Evolutionary conservation across 2,329 filamentous ascomycete genomes (phyloP), one percentile per base, ranked within the genome.

Genomic region (Claviceps maximensis): DNA sequence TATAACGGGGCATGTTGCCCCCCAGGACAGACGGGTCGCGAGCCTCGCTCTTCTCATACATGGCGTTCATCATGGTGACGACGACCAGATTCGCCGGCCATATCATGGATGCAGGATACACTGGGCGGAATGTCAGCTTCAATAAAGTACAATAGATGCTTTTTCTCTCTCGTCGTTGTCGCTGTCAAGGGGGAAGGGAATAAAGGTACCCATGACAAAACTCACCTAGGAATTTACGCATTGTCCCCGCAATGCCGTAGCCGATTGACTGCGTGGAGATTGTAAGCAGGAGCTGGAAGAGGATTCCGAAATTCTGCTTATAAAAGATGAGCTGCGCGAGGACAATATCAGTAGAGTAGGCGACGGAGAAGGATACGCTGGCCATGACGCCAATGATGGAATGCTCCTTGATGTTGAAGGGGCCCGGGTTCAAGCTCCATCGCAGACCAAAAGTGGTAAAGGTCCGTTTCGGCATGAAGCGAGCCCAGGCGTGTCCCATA

Each of bases 311-410:
- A 54, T 82, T 71, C 59, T 86, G 77, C 63, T 83, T 80, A 63
- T 89, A 89, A 60, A 87, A 88, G 17, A 83, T 75, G 19, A 80
- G 69, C 66, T 87, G 84, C 0, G 84, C 84, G 2, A 87, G 71
- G 46, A 89, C 77, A 31, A 87, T 83, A 58, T 89, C 85, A 1
- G 84, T 88, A 1, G 84, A 83, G 59, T 89, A 89, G 3, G 84
- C 82, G 6, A 76, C 80, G 49, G 71, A 82, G 58, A 87, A 86
- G 5, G 83, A 82, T 6, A 86, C 82, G 62, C 84, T 80, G 17
- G 86, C 83, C 80, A 84, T 84, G 58, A 84, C 78, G 19, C 82
- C 78, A 53, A 86, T 84, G 55, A 86, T 76, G 44, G 79, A 69
- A 62, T 86, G 83, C 61, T 86, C 83, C 64, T 86, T 86, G 63